Conservation (phyloP, 257 asterid genomes). For the Datura wrightii region DNA sequence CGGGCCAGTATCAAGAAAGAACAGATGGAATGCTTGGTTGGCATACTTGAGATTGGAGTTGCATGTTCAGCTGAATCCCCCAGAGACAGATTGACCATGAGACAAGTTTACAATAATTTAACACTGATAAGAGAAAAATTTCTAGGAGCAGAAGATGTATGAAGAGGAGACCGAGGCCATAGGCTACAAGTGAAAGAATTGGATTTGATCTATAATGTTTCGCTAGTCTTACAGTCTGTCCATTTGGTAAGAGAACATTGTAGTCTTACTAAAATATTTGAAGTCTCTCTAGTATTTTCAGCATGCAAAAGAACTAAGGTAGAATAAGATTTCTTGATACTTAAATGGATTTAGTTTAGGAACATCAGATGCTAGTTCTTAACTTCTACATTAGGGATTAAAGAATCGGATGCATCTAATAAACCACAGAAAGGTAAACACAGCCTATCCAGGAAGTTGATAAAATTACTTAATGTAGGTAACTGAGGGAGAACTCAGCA, state of each 20-base stretch:
- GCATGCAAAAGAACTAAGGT: neutral
- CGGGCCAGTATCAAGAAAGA: neutral
- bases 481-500: conserved; percentile 1
- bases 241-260: neutral
- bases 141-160: neutral
- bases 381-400: neutral
- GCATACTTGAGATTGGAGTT: conserved; percentile 34
- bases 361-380: neutral
- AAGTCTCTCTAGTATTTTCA: neutral
- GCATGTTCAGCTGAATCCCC: conserved; percentile 38
- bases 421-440: neutral
- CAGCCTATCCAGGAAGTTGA: neutral
- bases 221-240: neutral
- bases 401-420: neutral
- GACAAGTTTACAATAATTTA: conserved; percentile 31
- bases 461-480: neutral
- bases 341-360: neutral
- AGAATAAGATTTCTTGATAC: neutral
- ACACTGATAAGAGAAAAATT: conserved; percentile 27
- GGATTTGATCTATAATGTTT: neutral
- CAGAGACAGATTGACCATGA: conserved; percentile 34
- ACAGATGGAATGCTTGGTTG: conserved; percentile 30
- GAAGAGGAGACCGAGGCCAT: conserved; percentile 1
- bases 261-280: neutral
- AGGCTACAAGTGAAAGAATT: neutral